phyloP scores from a whole-genome alignment of 768 basidiomycete species.

The Exsudoporus frostii region DNA sequence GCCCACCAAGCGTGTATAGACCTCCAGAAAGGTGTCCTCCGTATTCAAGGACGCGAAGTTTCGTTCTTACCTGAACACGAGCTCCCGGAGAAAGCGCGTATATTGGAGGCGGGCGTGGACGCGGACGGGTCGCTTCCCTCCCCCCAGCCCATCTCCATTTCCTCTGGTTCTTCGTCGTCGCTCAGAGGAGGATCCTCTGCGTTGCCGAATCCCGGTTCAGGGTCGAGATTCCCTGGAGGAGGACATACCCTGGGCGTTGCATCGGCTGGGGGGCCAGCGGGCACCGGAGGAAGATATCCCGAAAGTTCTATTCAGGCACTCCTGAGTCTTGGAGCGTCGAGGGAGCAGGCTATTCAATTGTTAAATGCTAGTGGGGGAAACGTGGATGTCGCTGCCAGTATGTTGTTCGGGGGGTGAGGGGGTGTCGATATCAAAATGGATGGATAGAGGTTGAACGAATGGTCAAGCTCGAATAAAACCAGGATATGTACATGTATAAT shows the following conservation, averaged over 20 bases:
- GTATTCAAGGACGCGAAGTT: conserved; percentile 91
- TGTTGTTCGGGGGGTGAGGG: conserved; percentile 57
- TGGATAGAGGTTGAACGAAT: not conserved
- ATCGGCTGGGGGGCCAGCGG: conserved; percentile 30
- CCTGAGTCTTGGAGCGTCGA: conserved; percentile 71
- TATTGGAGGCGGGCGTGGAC: conserved; percentile 35
- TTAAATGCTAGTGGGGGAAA: conserved; percentile 83
- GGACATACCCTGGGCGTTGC: conserved; percentile 58
- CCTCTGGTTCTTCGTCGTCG: conserved; percentile 12
- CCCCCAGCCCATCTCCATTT: conserved; percentile 15
- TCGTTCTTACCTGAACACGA: conserved; percentile 92
- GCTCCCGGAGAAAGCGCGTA: conserved; percentile 76
- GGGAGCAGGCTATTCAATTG: conserved; percentile 73
- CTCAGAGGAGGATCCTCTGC: conserved; percentile 15
- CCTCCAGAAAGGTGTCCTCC: conserved; percentile 80
- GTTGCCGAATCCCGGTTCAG: conserved; percentile 41
- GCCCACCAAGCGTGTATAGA: conserved; percentile 97
- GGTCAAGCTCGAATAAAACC: not conserved
- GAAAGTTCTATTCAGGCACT: conserved; percentile 65
- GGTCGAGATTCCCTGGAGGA: conserved; percentile 59
- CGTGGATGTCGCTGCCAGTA: conserved; percentile 81
- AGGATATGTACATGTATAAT: conserved; percentile 1
- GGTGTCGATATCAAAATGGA: not conserved
- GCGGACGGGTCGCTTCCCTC: conserved; percentile 20
- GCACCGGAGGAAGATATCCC: conserved; percentile 50